Evolutionary conservation across 768 basidiomycete genomes (phyloP).

Genomic region (Trametes elegans): DNA sequence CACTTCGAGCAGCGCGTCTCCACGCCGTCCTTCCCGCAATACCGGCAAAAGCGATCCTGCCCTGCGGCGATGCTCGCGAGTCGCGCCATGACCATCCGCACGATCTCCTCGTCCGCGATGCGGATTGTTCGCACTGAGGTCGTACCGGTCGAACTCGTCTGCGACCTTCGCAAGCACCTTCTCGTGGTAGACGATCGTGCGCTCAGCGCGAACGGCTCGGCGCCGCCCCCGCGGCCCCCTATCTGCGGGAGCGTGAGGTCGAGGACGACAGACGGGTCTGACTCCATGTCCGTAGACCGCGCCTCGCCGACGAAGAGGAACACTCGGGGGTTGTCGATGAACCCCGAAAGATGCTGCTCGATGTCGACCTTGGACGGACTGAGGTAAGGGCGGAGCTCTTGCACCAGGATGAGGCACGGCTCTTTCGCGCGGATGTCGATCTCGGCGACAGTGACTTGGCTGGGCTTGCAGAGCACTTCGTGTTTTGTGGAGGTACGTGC

Average conservation of each 20-base stretch:
- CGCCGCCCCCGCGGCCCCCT: slow-evolving; percentile 20
- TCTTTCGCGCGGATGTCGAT: slow-evolving; percentile 14
- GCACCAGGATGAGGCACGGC: slow-evolving; percentile 18
- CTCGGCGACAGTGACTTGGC: slow-evolving; percentile 16
- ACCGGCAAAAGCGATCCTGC: slow-evolving; percentile 22
- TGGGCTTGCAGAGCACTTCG: slow-evolving; percentile 16
- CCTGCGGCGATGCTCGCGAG: slow-evolving; percentile 14
- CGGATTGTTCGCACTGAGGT: slow-evolving; percentile 10
- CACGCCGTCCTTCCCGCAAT: slow-evolving; percentile 23
- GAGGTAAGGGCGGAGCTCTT: slow-evolving; percentile 17
- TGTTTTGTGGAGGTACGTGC: slow-evolving; percentile 21
- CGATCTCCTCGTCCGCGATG: slow-evolving; percentile 4
- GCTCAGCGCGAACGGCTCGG: slow-evolving; percentile 25
- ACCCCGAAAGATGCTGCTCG: slow-evolving; percentile 18
- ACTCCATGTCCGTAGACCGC: slow-evolving; percentile 10
- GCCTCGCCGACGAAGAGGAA: slow-evolving; percentile 20
- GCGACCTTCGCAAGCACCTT: slow-evolving; percentile 18
- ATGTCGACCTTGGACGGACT: slow-evolving; percentile 8
- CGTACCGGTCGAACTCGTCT: slow-evolving; percentile 8
- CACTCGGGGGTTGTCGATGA: slow-evolving; percentile 17
- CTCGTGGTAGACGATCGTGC: slow-evolving; percentile 19
- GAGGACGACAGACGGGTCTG: slow-evolving; percentile 19
- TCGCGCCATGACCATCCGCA: slow-evolving; percentile 13
- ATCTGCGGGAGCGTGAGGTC: slow-evolving; percentile 20
- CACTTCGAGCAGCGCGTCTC: slow-evolving; percentile 23